Evolutionary conservation across 2,329 filamentous ascomycete genomes (phyloP), one percentile per base, ranked within the genome.

Genomic region (Paecilomyces fulvus): DNA sequence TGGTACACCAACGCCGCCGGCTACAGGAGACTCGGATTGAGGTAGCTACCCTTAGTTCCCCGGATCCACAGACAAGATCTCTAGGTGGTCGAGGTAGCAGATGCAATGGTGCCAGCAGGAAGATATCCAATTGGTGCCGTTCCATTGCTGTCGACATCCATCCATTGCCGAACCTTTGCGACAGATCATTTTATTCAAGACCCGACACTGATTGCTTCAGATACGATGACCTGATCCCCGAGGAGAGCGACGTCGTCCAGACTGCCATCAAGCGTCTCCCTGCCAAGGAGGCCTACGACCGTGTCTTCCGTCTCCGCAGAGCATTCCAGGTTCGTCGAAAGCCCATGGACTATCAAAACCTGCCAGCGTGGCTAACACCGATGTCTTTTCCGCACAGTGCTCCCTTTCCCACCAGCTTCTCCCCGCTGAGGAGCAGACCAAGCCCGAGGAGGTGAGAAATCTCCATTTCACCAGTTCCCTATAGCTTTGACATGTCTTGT

Each of bases 221-320:
- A 77, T 86, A 87, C 82, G 94, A 99, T 77, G 94, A 99, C 75
- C 79, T 99, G 73, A 89, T 96, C 73, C 85, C 89, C 73, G 94
- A 99, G 78, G 94, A 99, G 80, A 88, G 83, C 80, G 89, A 94
- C 68, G 78, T 81, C 57, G 90, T 96, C 69, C 87, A 94, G 76
- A 83, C 87, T 67, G 94, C 94, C 61, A 83, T 99, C 70, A 89
- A 89, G 83, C 90, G 94, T 74, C 88, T 99, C 61, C 84, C 89
- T 57, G 83, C 90, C 69, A 90, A 95, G 81, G 90, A 94, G 74
- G 83, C 87, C 69, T 97, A 97, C 80, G 94, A 99, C 80, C 92
- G 94, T 75, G 85, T 97, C 74, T 99, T 91, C 87, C 92, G 94
- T 72, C 85, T 99, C 77, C 90, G 94, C 79, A 87, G 94, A 78